Evolutionary conservation across 2,329 filamentous ascomycete genomes (phyloP).

Genomic region (Colletotrichum liaoningense): DNA sequence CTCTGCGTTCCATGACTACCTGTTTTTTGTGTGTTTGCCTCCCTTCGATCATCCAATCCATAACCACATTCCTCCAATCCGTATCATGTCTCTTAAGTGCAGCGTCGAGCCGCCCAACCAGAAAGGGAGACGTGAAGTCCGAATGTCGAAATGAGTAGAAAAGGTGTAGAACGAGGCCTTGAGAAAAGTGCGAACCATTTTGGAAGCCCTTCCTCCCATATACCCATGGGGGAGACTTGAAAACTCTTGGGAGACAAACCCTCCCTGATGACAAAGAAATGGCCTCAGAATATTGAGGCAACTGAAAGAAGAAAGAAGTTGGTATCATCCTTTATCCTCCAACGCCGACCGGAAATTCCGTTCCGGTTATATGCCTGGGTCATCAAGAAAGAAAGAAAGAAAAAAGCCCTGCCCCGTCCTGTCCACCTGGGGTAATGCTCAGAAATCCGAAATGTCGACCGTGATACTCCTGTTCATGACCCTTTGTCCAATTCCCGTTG

Average conservation of each 20-base stretch:
- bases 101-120: constrained; percentile 19
- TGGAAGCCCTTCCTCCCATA: neutral
- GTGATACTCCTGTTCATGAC: constrained; percentile 25
- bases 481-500: constrained; percentile 29
- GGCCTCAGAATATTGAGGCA: constrained; percentile 31
- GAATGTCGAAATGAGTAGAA: neutral
- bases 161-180: neutral
- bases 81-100: constrained; percentile 9
- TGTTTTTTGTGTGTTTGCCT: neutral
- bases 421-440: neutral
- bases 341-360: constrained; percentile 33
- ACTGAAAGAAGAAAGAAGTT: constrained; percentile 23
- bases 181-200: neutral
- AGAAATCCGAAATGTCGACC: constrained; percentile 15
- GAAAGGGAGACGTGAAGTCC: neutral
- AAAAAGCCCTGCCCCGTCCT: constrained; percentile 1
- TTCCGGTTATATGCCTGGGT: constrained; percentile 28
- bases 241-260: neutral
- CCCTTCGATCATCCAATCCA: neutral
- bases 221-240: neutral
- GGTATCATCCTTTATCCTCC: constrained; percentile 34
- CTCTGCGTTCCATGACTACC: neutral
- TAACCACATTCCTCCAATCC: neutral
- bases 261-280: constrained; percentile 3
- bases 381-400: constrained; percentile 8